phyloP scores from a whole-genome alignment of 1,284 basidiomycete genomes.

The Cutaneotrichosporon curvatum region DNA sequence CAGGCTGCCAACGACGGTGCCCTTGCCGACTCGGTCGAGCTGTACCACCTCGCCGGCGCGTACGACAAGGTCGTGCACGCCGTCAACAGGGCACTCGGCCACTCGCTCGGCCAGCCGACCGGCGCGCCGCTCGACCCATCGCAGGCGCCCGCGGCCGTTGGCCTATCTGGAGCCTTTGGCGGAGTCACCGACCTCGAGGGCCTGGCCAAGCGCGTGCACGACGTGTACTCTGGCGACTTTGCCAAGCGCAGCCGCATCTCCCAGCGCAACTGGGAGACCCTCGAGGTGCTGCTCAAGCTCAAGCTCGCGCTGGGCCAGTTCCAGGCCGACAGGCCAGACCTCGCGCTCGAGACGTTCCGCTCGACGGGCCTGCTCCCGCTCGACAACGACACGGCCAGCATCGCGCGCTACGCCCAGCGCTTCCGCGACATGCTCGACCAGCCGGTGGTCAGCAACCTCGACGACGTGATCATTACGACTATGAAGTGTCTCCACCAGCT shows the following conservation, averaged over 20 bases:
- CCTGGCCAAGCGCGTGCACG: conserved; percentile 74
- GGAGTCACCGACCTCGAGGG: conserved; percentile 55
- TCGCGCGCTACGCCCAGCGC: conserved; percentile 80
- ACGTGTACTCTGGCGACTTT: conserved; percentile 77
- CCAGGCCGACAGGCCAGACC: conserved; percentile 63
- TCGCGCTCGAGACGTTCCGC: conserved; percentile 81
- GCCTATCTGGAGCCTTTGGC: conserved; percentile 37
- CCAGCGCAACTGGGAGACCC: conserved; percentile 62
- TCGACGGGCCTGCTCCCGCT: conserved; percentile 83
- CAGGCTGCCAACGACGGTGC: conserved; percentile 62
- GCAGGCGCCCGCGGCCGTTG: conserved; percentile 11
- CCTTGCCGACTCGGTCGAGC: conserved; percentile 82
- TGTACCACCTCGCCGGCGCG: conserved; percentile 92
- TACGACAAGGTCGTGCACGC: conserved; percentile 81
- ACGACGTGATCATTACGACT: conserved; percentile 79
- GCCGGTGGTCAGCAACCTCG: conserved; percentile 79
- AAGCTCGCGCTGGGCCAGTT: conserved; percentile 75
- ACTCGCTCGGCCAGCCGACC: conserved; percentile 61
- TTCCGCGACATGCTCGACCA: conserved; percentile 76
- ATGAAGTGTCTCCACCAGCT: conserved; percentile 86
- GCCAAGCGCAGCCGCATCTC: conserved; percentile 66
- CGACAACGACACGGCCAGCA: conserved; percentile 74
- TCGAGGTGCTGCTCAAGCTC: conserved; percentile 63
- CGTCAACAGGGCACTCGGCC: conserved; percentile 83
- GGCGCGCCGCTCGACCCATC: conserved; percentile 7